Percentiles rank a stretch among this genome's conserved stretches.
Evolutionary conservation across 2,329 filamentous ascomycete species (phyloP).

Genomic region (Venturia pyrina): DNA sequence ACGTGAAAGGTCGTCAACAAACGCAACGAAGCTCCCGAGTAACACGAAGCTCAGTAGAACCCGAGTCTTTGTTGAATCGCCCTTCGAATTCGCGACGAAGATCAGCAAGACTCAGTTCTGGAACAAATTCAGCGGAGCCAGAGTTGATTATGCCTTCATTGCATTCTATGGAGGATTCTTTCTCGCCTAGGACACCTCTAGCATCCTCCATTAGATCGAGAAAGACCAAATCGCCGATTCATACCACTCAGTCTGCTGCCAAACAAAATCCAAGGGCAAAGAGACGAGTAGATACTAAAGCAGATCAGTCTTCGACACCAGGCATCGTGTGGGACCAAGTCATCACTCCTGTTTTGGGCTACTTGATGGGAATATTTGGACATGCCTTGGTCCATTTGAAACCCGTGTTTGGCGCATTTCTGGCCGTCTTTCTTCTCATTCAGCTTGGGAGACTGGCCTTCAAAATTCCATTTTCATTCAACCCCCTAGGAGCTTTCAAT

Average conservation of each 20-base stretch:
- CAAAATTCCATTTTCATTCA: neutral
- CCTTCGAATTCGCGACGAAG: neutral
- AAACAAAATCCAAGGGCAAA: neutral
- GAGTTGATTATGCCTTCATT: slow-evolving; percentile 1
- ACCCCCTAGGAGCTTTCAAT: neutral
- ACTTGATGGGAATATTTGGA: neutral
- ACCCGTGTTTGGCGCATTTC: slow-evolving; percentile 1
- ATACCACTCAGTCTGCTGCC: neutral
- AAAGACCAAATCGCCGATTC: neutral
- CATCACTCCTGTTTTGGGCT: neutral
- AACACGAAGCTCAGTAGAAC: neutral
- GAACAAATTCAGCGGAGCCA: neutral
- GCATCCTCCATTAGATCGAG: neutral
- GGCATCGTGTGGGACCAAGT: neutral
- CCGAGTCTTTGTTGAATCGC: neutral
- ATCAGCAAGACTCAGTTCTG: neutral
- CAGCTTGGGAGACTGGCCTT: neutral
- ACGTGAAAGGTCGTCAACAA: neutral
- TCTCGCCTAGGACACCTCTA: neutral
- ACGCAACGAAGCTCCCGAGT: neutral
- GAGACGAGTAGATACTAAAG: neutral
- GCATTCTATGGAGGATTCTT: neutral
- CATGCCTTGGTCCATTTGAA: slow-evolving; percentile 8
- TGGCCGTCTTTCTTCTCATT: slow-evolving; percentile 5
- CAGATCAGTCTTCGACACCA: neutral